phyloP scores from a whole-genome alignment of 345 rosid species.

The Citrus hindsii region DNA sequence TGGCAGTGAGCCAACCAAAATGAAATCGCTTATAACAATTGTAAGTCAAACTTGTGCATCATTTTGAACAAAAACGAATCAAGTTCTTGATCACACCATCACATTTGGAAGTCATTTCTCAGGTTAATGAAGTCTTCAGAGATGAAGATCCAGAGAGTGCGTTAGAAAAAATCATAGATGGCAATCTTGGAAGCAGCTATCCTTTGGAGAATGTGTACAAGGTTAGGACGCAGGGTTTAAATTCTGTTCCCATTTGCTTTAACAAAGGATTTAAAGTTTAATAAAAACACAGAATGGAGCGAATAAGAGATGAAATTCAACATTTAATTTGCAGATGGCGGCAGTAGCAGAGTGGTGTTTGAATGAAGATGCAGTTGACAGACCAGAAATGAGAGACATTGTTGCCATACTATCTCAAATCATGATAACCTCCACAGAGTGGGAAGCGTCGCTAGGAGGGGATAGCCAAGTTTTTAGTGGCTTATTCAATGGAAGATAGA shows the following conservation, averaged over 20 bases:
- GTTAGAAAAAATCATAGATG: constrained; percentile 38
- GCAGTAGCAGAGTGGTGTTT: constrained; percentile 52
- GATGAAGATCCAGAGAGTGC: constrained; percentile 41
- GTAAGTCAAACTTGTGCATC: constrained; percentile 23
- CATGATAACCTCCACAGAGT: constrained; percentile 39
- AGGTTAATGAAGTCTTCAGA: constrained; percentile 41
- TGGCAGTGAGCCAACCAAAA: constrained; percentile 38
- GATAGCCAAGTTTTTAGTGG: constrained; percentile 60
- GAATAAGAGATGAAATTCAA: not conserved
- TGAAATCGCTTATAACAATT: constrained; percentile 45
- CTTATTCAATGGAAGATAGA: constrained; percentile 47
- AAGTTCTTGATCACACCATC: not conserved
- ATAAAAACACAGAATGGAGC: too few species aligned
- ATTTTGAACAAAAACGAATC: not conserved
- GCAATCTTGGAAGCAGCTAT: constrained; percentile 43
- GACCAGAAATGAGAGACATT: constrained; percentile 61
- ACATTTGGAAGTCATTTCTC: not conserved
- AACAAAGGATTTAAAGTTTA: too few species aligned
- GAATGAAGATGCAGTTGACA: constrained; percentile 38
- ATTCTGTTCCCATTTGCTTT: not conserved
- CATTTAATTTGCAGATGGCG: constrained; percentile 40
- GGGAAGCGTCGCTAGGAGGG: constrained; percentile 66
- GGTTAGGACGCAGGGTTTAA: constrained; percentile 22
- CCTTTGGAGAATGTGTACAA: constrained; percentile 44
- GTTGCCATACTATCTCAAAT: constrained; percentile 37